Evolutionary conservation across 1,284 basidiomycete genomes (phyloP).

Genomic region (Caloboletus firmus): DNA sequence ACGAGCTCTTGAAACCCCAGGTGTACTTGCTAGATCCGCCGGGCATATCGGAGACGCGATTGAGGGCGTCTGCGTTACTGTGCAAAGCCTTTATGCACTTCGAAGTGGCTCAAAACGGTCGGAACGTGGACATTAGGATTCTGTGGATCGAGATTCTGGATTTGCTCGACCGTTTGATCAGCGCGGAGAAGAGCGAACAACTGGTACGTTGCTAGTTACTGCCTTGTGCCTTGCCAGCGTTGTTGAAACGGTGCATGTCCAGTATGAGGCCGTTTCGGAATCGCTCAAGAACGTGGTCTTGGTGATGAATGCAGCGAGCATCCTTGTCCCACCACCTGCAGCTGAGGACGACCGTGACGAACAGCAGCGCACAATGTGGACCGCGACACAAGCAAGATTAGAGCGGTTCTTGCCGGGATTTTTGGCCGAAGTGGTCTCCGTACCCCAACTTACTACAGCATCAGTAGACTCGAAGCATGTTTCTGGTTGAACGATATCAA

Average conservation of each 20-base stretch:
- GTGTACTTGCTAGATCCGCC: slow-evolving; percentile 78
- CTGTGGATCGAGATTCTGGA: slow-evolving; percentile 94
- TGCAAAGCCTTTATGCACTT: slow-evolving; percentile 97
- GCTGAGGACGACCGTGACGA: slow-evolving; percentile 56
- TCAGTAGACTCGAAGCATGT: slow-evolving; percentile 13
- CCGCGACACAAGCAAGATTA: slow-evolving; percentile 78
- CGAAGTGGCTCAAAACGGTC: slow-evolving; percentile 70
- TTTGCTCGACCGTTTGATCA: slow-evolving; percentile 87
- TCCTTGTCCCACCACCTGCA: slow-evolving; percentile 72
- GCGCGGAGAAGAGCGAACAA: slow-evolving; percentile 80
- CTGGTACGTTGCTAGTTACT: slow-evolving; percentile 60
- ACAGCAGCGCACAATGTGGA: slow-evolving; percentile 79
- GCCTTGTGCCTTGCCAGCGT: background rate
- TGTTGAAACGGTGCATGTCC: slow-evolving; percentile 15
- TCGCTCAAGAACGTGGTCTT: slow-evolving; percentile 96
- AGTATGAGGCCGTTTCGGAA: slow-evolving; percentile 95
- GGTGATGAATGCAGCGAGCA: slow-evolving; percentile 89
- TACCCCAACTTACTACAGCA: slow-evolving; percentile 33
- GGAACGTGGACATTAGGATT: slow-evolving; percentile 68
- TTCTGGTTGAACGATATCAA: slow-evolving; percentile 14
- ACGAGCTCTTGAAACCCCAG: slow-evolving; percentile 88
- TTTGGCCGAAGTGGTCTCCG: slow-evolving; percentile 65
- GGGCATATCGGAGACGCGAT: slow-evolving; percentile 87
- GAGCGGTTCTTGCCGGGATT: slow-evolving; percentile 90
- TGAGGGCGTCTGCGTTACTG: slow-evolving; percentile 83